Evolutionary conservation across 2,329 filamentous ascomycete genomes (phyloP).

Genomic region (Ophiostoma perfectum): DNA sequence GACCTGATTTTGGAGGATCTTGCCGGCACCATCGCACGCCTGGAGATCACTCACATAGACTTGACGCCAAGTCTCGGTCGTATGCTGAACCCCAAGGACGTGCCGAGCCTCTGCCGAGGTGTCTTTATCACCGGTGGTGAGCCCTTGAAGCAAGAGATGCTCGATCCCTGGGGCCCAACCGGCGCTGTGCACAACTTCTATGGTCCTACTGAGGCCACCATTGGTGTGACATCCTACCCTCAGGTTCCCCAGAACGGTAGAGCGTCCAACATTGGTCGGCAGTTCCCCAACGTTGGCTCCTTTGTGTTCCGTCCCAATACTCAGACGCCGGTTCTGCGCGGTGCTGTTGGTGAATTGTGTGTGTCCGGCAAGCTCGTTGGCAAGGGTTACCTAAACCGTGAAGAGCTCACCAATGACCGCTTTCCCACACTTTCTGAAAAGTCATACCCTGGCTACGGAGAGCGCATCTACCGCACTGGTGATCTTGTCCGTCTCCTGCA

Average conservation of each 20-base stretch:
- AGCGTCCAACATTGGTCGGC: slow-evolving; percentile 79
- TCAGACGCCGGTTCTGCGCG: slow-evolving; percentile 65
- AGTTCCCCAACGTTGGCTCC: slow-evolving; percentile 82
- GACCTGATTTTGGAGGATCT: slow-evolving; percentile 84
- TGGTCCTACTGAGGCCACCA: slow-evolving; percentile 87
- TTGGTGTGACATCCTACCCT: slow-evolving; percentile 86
- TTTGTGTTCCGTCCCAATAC: slow-evolving; percentile 69
- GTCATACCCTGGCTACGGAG: slow-evolving; percentile 37
- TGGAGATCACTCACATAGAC: slow-evolving; percentile 84
- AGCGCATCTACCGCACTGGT: slow-evolving; percentile 77
- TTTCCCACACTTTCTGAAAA: slow-evolving; percentile 59
- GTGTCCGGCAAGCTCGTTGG: slow-evolving; percentile 82
- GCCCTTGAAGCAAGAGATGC: slow-evolving; percentile 78
- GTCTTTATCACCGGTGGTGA: slow-evolving; percentile 94
- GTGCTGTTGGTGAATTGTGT: slow-evolving; percentile 81
- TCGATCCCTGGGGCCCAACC: slow-evolving; percentile 76
- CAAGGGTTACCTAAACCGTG: slow-evolving; percentile 78
- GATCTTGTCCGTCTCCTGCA: slow-evolving; percentile 78
- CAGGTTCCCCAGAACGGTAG: slow-evolving; percentile 71
- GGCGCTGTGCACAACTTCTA: slow-evolving; percentile 87
- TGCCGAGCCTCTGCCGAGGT: slow-evolving; percentile 71
- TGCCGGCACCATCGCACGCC: slow-evolving; percentile 61
- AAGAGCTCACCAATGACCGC: slow-evolving; percentile 67
- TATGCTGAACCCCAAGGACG: slow-evolving; percentile 70
- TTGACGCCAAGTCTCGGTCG: slow-evolving; percentile 82